Evolutionary conservation across 345 rosid genomes (phyloP), one percentile per base, ranked within the genome.

Genomic region (Orychophragmus violaceus): DNA sequence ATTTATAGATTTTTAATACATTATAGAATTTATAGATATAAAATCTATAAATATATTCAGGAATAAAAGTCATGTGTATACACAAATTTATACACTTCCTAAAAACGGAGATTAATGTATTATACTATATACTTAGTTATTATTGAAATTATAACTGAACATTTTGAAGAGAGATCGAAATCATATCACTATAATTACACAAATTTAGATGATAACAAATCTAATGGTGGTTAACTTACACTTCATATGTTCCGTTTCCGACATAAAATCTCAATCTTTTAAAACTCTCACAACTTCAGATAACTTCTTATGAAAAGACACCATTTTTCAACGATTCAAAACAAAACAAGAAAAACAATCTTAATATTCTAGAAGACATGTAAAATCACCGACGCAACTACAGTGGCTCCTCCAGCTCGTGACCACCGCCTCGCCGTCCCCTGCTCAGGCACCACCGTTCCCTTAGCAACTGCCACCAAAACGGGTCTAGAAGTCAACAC

Each of bases 401-500:
- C 19, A 12, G 64, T 19, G 52, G 64, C 70, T 56, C 51, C 39
- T 19, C 64, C 50, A 5, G 25, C 64, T 10, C 32, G 5, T 46
- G 70, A 71, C 76, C 70, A 71, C 52, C 59, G 32, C 64, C 24
- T 56, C 1, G 59, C 70, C 11, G 8, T 56, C 1, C 70, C 76
- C 32, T 32, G 19, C 33, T 35, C 64, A 35, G 64, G 9, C 44
- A 18, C 24, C 42, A 9, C 14, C 33, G n/a, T 50, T 25, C 48
- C 48, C 10, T 36, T 64, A 0, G 24, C 17, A 45, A 1, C 76
- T 71, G 58, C 44, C 10, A 63, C 27, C 59, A 63, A 42, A 71
- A 25, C 37, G 0, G 12, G 64, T 45, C 39, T 16, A 30, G 12
- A 63, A 35, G 58, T 64, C 64, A 71, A 71, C 44, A 56, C 21